Base-by-base conservation (phyloP, 768 basidiomycete species). In the Candolleomyces efflorescens region DNA sequence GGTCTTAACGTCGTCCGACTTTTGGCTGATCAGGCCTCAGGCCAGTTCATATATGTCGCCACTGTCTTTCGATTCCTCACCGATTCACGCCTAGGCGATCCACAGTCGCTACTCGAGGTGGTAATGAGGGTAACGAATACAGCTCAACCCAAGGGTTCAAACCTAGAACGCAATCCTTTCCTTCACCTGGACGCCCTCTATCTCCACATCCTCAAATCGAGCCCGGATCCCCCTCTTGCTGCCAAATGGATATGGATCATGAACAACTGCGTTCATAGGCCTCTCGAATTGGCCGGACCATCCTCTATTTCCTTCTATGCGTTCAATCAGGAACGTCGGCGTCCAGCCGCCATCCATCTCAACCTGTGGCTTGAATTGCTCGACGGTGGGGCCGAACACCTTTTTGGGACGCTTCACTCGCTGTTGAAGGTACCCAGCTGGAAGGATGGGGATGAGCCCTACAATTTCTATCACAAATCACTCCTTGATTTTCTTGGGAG, bases 31-130 rank as follows among this genome's bases (percentile, higher is more conserved):
- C 27, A 54, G 4, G 43, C 58, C 3, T 64, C 63, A 1, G 64
- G 61, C 4, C 64, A 65, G 47, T 62, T 61, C 39, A 59, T 65
- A 12, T 61, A 65, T 36, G 64, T 61, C 3, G 36, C 61, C 12
- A 60, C 56, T 2, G 62, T 63, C 7, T 47, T 58, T 13, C 52
- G 54, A 6, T 65, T 53, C 45, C 32, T 65, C 22, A 52, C 52
- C 18, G 32, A 48, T 26, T 15, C 41, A 3, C 44, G 55, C 7
- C 43, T 22, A 10, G 24, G 43, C 3, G 49, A 53, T 43, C 64
- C 61, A 37, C 39, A 32, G 9, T 53, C 57, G 11, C 56, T 55
- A 11, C 50, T 65, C 3, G 53, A 65, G 9, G 11, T 15, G 3
- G 37, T 57, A 5, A 3, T 57, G 12, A 22, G 4, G 11, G 22